Base-by-base conservation (phyloP, 768 basidiomycete genomes). In the Dacryopinax primogenitus region DNA sequence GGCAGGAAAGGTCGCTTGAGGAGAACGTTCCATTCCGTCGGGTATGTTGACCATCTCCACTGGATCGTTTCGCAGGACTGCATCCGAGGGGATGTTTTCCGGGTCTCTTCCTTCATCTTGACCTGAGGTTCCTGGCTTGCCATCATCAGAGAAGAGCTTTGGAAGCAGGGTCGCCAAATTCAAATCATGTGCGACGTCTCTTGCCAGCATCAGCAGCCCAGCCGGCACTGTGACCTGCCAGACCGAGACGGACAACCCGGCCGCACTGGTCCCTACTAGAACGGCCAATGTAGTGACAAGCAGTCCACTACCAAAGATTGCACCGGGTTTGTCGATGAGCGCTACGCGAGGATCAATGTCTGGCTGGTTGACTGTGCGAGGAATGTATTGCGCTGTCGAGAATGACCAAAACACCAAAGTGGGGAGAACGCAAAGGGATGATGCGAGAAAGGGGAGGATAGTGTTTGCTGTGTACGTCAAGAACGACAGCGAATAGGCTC, bases 401-500 rank as follows among this genome's bases (percentile, higher is more conserved):
- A 33, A 61, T 11, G 67, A 62, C 34, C 66, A 68, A 33, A 83
- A 70, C 1, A 76, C 78, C 33, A 86, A 79, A n/a, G 78, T 67
- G 65, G 84, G 84, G 71, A 86, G 88, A 4, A 84, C 80, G n/a
- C 84, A 58, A 21, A 78, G 72, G 73, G 79, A 86, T 78, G 76
- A 76, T 1, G 82, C 85, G 32, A 94, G 72, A 70, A 92, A 88
- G 0, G 92, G 91, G 13, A 94, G 77, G 62, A 90, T 86, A 16
- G 87, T 83, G 75, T 92, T 92, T 0, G 86, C 88, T 0, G 88
- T 89, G 75, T 88, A 93, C 0, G 84, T 83, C 9, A 76, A 81
- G 68, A 90, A 89, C 62, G 87, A 86, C 51, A 95, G 80, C 2
- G 77, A 72, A 72, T 96, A 92, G 0, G 91, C 90, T 63, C 90